Conservation (phyloP, 2,329 filamentous ascomycete species). For the Tolypocladium endophyticum region DNA sequence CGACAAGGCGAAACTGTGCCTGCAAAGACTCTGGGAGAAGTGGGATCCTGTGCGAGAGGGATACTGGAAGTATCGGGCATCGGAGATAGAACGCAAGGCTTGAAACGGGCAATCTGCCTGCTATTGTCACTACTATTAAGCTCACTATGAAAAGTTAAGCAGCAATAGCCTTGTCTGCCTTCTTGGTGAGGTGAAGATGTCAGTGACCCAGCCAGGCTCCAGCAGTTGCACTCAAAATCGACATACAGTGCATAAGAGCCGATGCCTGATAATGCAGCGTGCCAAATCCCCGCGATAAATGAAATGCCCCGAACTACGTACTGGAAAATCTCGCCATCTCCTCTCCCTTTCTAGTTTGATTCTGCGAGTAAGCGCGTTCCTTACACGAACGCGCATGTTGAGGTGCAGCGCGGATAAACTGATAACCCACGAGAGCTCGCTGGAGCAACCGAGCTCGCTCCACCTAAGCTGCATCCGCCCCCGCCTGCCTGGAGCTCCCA, state of each 20-base stretch:
- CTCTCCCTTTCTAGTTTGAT: not conserved
- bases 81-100: slow-evolving; percentile 10
- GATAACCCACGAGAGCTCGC: not conserved
- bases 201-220: not conserved
- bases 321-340: not conserved
- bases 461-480: not conserved
- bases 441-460: not conserved
- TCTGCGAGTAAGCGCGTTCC: too few species aligned
- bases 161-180: not conserved
- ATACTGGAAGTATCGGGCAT: slow-evolving; percentile 67
- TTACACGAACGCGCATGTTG: not conserved
- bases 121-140: not conserved
- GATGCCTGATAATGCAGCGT: not conserved
- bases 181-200: too few species aligned
- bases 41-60: slow-evolving; percentile 87
- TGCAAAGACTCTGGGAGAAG: slow-evolving; percentile 66
- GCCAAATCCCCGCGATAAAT: too few species aligned
- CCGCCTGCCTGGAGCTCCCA: not conserved
- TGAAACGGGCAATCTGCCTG: not conserved
- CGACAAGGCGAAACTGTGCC: slow-evolving; percentile 55
- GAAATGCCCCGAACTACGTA: not conserved
- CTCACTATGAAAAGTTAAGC: not conserved
- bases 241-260: not conserved
- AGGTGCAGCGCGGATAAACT: not conserved
- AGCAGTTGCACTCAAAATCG: not conserved